These are phyloP conservation scores for Trichocomaceae sp. DNA, from an alignment of 2,329 filamentous ascomycete species.

Conservation along the genomic window DNA sequence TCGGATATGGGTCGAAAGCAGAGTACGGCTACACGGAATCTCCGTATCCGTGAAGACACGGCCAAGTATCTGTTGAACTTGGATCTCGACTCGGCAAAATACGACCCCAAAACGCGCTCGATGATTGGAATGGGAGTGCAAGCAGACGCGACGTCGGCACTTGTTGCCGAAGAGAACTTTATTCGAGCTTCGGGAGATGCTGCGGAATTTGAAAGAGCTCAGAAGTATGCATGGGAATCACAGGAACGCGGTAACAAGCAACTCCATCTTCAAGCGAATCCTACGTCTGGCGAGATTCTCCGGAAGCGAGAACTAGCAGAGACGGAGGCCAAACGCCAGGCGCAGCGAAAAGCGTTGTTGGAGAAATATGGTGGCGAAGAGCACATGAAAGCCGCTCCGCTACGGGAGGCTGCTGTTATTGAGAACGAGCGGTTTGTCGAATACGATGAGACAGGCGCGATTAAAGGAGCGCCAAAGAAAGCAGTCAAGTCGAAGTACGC, in stretches of 20 bases:
- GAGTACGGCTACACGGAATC: slow-evolving; percentile 79
- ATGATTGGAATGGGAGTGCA: slow-evolving; percentile 82
- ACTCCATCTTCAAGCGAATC: slow-evolving; percentile 90
- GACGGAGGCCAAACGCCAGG: slow-evolving; percentile 59
- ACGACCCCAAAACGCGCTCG: slow-evolving; percentile 90
- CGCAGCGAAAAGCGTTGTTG: slow-evolving; percentile 62
- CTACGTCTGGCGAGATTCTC: slow-evolving; percentile 80
- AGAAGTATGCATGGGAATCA: slow-evolving; percentile 88
- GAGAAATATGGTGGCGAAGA: slow-evolving; percentile 77
- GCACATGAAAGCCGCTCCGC: slow-evolving; percentile 52
- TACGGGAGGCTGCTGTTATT: slow-evolving; percentile 62
- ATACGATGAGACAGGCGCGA: slow-evolving; percentile 81
- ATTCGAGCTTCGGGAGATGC: slow-evolving; percentile 84
- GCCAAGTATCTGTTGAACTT: slow-evolving; percentile 94
- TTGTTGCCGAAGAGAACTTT: slow-evolving; percentile 91
- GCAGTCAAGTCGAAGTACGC: slow-evolving; percentile 82
- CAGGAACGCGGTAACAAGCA: slow-evolving; percentile 76
- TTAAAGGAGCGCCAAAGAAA: slow-evolving; percentile 78
- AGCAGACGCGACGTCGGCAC: slow-evolving; percentile 67
- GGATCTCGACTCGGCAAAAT: slow-evolving; percentile 92
- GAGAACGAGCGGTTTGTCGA: slow-evolving; percentile 86
- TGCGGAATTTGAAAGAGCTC: slow-evolving; percentile 82
- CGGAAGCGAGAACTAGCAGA: slow-evolving; percentile 75
- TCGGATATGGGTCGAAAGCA: slow-evolving; percentile 95
- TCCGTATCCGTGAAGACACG: slow-evolving; percentile 90